Conservation (phyloP, 768 basidiomycete species). For the Tephrocybe rancida region DNA sequence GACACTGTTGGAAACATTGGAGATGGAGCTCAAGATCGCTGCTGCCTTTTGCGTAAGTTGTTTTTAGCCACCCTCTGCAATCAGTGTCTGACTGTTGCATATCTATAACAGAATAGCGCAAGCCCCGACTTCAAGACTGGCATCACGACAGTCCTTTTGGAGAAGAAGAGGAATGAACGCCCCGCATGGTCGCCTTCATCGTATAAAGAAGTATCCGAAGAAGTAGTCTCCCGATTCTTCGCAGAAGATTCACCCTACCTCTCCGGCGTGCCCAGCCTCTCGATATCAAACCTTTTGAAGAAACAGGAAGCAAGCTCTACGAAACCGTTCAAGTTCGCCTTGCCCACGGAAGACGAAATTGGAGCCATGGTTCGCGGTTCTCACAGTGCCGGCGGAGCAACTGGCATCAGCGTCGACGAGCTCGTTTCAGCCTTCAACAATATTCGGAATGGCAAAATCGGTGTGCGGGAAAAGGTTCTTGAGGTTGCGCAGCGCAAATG, state of each 20-base stretch:
- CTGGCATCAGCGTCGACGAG: constrained; percentile 64
- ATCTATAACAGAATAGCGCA: constrained; percentile 66
- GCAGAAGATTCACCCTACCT: constrained; percentile 49
- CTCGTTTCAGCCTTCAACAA: constrained; percentile 58
- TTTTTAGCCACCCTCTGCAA: constrained; percentile 8
- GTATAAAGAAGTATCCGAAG: constrained; percentile 59
- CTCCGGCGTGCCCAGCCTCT: constrained; percentile 44
- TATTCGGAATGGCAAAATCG: constrained; percentile 52
- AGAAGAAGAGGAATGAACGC: constrained; percentile 40
- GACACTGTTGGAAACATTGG: constrained; percentile 65
- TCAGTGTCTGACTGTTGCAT: constrained; percentile 16
- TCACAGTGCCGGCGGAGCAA: constrained; percentile 61
- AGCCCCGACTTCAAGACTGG: constrained; percentile 86
- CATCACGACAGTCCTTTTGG: constrained; percentile 65
- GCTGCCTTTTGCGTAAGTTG: constrained; percentile 85
- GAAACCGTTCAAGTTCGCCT: constrained; percentile 45
- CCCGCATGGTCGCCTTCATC: constrained; percentile 75
- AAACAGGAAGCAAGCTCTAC: constrained; percentile 20
- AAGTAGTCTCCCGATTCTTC: constrained; percentile 72
- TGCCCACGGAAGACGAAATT: constrained; percentile 83
- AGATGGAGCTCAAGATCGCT: constrained; percentile 88
- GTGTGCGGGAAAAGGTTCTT: constrained; percentile 73
- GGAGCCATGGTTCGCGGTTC: constrained; percentile 64
- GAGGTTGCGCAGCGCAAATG: constrained; percentile 78
- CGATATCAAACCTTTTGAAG: constrained; percentile 36